These are phyloP conservation scores for Cinnamomum chago DNA, from an alignment of 164 flowering plant species.

Conservation along the genomic window DNA sequence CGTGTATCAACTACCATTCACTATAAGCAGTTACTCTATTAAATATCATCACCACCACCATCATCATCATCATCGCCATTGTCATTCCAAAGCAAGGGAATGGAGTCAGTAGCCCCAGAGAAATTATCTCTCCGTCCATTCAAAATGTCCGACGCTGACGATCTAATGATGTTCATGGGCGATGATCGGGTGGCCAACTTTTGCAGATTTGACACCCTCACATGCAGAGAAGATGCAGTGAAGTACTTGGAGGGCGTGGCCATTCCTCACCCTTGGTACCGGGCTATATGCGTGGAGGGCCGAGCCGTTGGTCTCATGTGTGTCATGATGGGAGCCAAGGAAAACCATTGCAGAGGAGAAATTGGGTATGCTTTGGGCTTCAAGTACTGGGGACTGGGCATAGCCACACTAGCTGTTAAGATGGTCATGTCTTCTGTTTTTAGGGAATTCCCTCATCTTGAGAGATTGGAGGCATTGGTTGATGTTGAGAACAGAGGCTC, in stretches of 20 bases:
- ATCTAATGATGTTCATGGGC: constrained; percentile 32
- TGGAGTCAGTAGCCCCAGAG: constrained; percentile 4
- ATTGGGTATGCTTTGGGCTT: constrained; percentile 24
- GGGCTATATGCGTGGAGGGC: constrained; percentile 37
- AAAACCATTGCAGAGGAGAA: constrained; percentile 22
- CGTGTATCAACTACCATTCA: too few species aligned
- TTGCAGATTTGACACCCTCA: constrained; percentile 12
- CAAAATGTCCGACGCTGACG: constrained; percentile 29
- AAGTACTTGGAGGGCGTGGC: constrained; percentile 15
- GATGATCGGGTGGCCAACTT: constrained; percentile 15
- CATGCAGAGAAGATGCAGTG: constrained; percentile 27
- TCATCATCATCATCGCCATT: too few species aligned
- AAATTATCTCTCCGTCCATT: constrained; percentile 32
- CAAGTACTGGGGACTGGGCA: constrained; percentile 10
- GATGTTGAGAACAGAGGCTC: constrained; percentile 31
- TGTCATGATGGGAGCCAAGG: constrained; percentile 20
- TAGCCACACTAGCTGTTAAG: constrained; percentile 32
- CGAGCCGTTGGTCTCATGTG: constrained; percentile 33
- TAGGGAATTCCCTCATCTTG: constrained; percentile 24
- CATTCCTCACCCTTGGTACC: constrained; percentile 25
- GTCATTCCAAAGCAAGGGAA: neutral
- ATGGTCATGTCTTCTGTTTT: constrained; percentile 29
- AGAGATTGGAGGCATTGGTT: constrained; percentile 34
- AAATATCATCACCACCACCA: neutral
- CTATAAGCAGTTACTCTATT: too few species aligned